Conservation (phyloP, 371 early-diverging fungal species). For the Mortierella sp. region DNA sequence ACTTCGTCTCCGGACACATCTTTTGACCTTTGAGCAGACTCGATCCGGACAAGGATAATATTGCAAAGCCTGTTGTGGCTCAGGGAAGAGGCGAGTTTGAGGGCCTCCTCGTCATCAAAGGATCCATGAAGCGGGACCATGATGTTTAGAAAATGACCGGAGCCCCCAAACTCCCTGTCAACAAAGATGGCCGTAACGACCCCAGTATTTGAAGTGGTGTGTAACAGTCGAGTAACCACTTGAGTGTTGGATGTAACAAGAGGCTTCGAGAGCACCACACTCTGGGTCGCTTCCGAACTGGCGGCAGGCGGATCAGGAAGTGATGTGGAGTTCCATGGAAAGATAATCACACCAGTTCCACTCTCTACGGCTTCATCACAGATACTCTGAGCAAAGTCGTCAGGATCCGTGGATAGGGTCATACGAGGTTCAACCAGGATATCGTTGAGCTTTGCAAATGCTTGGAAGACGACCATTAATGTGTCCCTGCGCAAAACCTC, state of each 20-base stretch:
- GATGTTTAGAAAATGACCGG: conserved; percentile 38
- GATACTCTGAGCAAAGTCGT: conserved; percentile 70
- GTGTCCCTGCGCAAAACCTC: conserved; percentile 76
- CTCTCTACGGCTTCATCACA: conserved; percentile 57
- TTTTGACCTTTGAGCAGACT: conserved; percentile 10
- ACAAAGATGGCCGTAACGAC: conserved; percentile 44
- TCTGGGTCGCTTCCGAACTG: conserved; percentile 14
- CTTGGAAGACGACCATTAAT: conserved; percentile 80
- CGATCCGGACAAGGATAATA: conserved; percentile 35
- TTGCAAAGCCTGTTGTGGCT: conserved; percentile 33
- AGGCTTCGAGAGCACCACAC: conserved; percentile 24
- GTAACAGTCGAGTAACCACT: conserved; percentile 32
- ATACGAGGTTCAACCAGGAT: conserved; percentile 61
- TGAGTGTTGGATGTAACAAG: conserved; percentile 45
- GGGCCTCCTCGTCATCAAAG: conserved; percentile 35
- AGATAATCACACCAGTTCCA: conserved; percentile 58
- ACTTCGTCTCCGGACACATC: conserved; percentile 2
- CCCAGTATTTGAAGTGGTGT: conserved; percentile 26
- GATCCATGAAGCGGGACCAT: conserved; percentile 50
- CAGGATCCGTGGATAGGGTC: conserved; percentile 56
- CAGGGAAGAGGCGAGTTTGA: conserved; percentile 37
- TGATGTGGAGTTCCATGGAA: conserved; percentile 61
- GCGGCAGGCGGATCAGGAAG: conserved; percentile 31
- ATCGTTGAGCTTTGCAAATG: conserved; percentile 81
- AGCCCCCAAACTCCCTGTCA: conserved; percentile 50